Conservation (phyloP, 2,329 filamentous ascomycete species). For the Botryotinia globosa region DNA sequence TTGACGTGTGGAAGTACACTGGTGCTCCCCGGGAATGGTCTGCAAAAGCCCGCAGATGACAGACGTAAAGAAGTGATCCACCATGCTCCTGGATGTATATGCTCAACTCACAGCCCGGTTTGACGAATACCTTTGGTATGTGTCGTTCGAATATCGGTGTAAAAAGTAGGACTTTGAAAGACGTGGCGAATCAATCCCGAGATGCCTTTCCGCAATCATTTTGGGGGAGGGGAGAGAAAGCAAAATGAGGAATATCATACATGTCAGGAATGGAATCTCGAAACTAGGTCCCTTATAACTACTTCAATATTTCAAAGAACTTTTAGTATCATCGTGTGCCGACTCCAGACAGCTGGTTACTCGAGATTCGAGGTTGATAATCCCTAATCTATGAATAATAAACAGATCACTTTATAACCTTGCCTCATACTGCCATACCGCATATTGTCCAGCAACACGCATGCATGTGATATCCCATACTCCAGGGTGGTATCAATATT, state of each 20-base stretch:
- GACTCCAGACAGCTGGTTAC: not conserved
- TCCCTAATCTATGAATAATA: not conserved
- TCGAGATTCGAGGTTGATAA: not conserved
- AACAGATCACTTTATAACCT: not conserved
- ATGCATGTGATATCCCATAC: not conserved
- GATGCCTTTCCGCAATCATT: not conserved
- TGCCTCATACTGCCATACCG: not conserved
- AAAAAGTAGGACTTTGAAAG: not conserved
- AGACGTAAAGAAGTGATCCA: not conserved
- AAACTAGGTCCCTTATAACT: not conserved
- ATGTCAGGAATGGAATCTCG: not conserved
- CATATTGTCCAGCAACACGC: not conserved
- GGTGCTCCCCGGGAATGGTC: not conserved
- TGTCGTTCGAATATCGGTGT: not conserved
- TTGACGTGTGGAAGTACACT: not conserved
- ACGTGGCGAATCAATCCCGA: not conserved
- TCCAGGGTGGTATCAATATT: not conserved
- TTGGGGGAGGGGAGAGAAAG: not conserved
- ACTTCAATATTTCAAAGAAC: not conserved
- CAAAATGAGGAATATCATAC: not conserved
- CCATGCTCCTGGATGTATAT: too few species aligned
- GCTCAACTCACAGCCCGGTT: too few species aligned
- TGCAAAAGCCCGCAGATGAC: not conserved
- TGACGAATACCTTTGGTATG: rapidly evolving
- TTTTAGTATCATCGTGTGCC: not conserved